Conservation (phyloP, 1,284 basidiomycete genomes). For the Ceratorhiza oryzae-sativae region DNA sequence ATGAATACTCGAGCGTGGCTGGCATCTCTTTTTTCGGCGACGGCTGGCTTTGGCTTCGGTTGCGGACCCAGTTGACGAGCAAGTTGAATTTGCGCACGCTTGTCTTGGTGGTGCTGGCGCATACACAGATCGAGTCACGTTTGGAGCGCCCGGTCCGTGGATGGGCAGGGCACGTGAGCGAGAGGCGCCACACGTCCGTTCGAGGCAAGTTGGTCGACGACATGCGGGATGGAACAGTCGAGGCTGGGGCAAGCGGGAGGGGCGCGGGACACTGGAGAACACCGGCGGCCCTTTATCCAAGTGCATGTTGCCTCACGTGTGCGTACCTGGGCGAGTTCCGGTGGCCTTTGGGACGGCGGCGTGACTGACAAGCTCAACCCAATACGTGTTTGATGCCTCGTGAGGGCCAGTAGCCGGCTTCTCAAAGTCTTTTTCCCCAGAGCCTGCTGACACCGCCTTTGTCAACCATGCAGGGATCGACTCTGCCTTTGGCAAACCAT, state of each 20-base stretch:
- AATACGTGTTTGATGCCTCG: neutral
- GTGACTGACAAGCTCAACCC: neutral
- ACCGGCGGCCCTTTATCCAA: no score
- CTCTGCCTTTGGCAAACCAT: neutral
- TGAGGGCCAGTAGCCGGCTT: neutral
- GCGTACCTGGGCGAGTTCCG: slow-evolving; percentile 19
- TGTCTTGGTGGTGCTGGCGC: neutral
- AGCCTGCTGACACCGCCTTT: neutral
- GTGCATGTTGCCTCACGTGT: slow-evolving; percentile 11
- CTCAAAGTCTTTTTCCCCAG: neutral
- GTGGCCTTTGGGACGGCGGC: neutral
- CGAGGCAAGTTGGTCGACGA: no score
- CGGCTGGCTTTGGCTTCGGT: neutral
- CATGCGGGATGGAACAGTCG: no score
- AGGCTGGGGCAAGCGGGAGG: no score
- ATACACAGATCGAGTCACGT: slow-evolving; percentile 37
- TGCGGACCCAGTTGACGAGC: slow-evolving; percentile 1
- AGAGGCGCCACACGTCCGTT: slow-evolving; percentile 25
- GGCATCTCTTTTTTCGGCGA: slow-evolving; percentile 22
- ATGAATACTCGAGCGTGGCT: slow-evolving; percentile 32
- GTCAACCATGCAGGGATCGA: neutral
- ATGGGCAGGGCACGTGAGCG: slow-evolving; percentile 20
- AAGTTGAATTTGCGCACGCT: slow-evolving; percentile 30
- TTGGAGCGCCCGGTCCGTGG: slow-evolving; percentile 33
- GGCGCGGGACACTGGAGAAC: no score